These are phyloP conservation scores for Trichophyton schoenleinii DNA, from an alignment of 2,329 filamentous ascomycete species.

Conservation along the genomic window DNA sequence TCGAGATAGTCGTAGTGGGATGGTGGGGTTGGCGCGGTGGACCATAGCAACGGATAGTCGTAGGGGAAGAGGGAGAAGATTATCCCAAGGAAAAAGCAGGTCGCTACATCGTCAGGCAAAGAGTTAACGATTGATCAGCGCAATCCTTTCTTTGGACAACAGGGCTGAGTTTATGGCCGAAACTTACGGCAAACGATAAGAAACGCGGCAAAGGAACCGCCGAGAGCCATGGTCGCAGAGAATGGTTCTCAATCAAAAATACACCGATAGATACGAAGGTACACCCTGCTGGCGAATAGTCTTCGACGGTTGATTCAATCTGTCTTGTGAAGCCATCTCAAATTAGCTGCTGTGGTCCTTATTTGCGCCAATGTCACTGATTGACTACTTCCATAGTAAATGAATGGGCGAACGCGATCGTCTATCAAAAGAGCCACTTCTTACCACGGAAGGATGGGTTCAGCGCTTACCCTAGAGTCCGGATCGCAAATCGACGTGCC, in stretches of 20 bases:
- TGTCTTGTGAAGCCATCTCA: background rate
- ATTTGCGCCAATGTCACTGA: background rate
- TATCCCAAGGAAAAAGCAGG: slow-evolving; percentile 95
- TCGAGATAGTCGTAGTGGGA: slow-evolving; percentile 76
- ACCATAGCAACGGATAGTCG: slow-evolving; percentile 44
- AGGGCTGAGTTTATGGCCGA: slow-evolving; percentile 8
- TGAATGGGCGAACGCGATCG: background rate
- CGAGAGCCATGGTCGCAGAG: slow-evolving; percentile 25
- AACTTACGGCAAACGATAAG: slow-evolving; percentile 87
- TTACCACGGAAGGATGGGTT: background rate
- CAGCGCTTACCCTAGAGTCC: background rate
- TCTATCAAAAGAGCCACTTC: background rate
- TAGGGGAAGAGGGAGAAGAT: slow-evolving; percentile 95
- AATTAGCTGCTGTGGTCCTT: background rate
- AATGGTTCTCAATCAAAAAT: background rate
- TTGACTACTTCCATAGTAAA: background rate
- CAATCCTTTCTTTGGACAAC: slow-evolving; percentile 4
- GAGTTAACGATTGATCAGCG: background rate
- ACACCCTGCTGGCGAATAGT: background rate
- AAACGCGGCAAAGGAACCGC: slow-evolving; percentile 78
- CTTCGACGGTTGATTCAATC: background rate
- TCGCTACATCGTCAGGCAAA: slow-evolving; percentile 41
- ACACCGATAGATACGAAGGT: background rate
- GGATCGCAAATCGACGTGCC: background rate
- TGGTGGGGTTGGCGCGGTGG: slow-evolving; percentile 28